phyloP scores from a whole-genome alignment of 2,329 filamentous ascomycete species.

The Pseudogymnoascus sp. region DNA sequence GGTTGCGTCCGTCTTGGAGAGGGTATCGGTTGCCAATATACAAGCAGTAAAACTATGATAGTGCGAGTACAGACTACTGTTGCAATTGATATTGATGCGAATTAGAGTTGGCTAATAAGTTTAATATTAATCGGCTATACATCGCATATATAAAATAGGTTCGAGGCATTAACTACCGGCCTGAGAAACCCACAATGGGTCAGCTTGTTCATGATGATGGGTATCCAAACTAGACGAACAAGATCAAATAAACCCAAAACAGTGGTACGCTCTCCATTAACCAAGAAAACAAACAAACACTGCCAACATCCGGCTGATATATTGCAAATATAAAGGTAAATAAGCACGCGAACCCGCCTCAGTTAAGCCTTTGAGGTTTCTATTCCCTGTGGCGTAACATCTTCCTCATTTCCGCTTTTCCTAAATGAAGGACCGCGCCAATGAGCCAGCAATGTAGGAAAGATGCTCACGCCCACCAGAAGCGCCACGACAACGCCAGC shows the following conservation, averaged over 20 bases:
- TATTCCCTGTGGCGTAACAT: background rate
- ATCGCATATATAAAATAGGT: background rate
- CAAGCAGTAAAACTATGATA: background rate
- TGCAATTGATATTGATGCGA: background rate
- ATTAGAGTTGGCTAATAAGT: background rate
- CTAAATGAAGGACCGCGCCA: slow-evolving; percentile 9
- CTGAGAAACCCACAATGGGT: background rate
- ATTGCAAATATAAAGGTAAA: background rate
- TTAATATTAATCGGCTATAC: background rate
- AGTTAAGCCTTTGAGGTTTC: background rate
- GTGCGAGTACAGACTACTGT: background rate
- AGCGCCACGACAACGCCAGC: slow-evolving; percentile 32
- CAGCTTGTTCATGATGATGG: background rate
- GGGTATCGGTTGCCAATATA: background rate
- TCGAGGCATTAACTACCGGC: background rate
- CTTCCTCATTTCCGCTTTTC: background rate
- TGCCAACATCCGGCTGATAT: background rate
- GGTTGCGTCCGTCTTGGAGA: background rate
- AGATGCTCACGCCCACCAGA: slow-evolving; percentile 29
- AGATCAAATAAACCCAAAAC: background rate
- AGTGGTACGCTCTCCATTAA: background rate
- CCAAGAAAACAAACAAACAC: background rate
- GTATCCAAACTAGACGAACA: background rate
- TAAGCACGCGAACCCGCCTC: background rate
- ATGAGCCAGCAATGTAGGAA: slow-evolving; percentile 30